Evolutionary conservation across 495 filamentous ascomycete genomes (phyloP).

Genomic region (Xylaria palmicola): DNA sequence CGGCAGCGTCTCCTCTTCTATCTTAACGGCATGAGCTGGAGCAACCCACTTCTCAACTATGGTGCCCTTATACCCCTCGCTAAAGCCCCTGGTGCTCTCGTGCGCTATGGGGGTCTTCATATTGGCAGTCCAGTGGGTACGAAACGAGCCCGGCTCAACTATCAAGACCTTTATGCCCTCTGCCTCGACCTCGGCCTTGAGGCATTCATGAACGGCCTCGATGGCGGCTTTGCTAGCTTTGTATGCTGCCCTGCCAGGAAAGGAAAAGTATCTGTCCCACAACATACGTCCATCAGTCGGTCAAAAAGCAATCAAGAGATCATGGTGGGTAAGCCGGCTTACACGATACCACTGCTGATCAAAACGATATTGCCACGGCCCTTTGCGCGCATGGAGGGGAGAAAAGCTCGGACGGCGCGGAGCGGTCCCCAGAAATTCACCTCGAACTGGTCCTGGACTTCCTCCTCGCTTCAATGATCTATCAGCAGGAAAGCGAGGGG

Average conservation of each 20-base stretch:
- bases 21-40: not conserved
- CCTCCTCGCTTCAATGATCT: conserved; percentile 29
- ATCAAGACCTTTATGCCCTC: conserved; percentile 46
- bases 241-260: conserved; percentile 36
- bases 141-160: conserved; percentile 49
- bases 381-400: conserved; percentile 45
- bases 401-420: conserved; percentile 38
- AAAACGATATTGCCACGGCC: conserved; percentile 40
- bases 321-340: conserved; percentile 34
- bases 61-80: conserved; percentile 19
- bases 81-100: conserved; percentile 16
- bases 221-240: conserved; percentile 45
- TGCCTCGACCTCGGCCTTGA: conserved; percentile 40
- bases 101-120: conserved; percentile 22
- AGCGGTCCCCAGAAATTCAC: conserved; percentile 46
- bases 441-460: conserved; percentile 32
- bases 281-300: not conserved
- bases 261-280: conserved; percentile 4
- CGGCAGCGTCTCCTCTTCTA: not conserved
- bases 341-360: conserved; percentile 44
- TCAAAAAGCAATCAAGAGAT: not conserved
- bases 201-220: conserved; percentile 35
- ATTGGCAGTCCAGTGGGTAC: conserved; percentile 29
- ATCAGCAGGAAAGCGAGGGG: not conserved
- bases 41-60: conserved; percentile 14